These are phyloP conservation scores for Oryza officinalis DNA, from an alignment of 176 grass and related monocot genomes.

Conservation along the genomic window DNA sequence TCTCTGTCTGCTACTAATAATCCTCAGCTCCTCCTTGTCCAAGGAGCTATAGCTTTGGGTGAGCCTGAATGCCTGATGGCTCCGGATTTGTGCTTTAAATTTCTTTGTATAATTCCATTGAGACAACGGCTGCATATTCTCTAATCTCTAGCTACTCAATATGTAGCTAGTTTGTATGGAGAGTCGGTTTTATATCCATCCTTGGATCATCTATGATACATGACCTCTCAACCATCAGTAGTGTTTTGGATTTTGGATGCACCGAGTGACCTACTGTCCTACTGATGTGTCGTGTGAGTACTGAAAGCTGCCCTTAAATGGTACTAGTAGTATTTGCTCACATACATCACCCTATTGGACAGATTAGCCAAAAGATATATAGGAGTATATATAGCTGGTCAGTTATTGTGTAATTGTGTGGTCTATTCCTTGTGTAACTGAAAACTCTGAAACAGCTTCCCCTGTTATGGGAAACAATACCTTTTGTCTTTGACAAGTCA, in stretches of 20 bases:
- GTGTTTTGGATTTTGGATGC: conserved; percentile 14
- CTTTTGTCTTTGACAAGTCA: not conserved
- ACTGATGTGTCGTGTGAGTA: not conserved
- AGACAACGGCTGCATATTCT: not conserved
- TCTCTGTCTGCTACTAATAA: not conserved
- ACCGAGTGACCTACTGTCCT: not conserved
- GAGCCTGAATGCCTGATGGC: not conserved
- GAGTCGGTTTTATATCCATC: not conserved
- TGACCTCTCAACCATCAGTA: not conserved
- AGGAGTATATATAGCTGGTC: not conserved
- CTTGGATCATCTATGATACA: not conserved
- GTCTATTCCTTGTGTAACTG: not conserved
- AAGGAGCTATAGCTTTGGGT: conserved; percentile 2
- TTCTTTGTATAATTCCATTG: not conserved
- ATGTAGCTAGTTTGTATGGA: conserved; percentile 6
- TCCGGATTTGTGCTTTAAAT: not conserved
- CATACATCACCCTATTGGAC: not conserved
- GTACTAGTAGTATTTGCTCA: not conserved
- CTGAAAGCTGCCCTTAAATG: not conserved
- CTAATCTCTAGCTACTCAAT: not conserved
- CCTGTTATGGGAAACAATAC: not conserved
- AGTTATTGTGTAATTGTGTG: not conserved
- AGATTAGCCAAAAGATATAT: not conserved
- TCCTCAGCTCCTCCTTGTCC: not conserved
- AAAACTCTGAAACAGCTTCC: not conserved